These are phyloP conservation scores for Scutellaria baicalensis DNA, from an alignment of 257 asterid genomes.

Conservation along the genomic window DNA sequence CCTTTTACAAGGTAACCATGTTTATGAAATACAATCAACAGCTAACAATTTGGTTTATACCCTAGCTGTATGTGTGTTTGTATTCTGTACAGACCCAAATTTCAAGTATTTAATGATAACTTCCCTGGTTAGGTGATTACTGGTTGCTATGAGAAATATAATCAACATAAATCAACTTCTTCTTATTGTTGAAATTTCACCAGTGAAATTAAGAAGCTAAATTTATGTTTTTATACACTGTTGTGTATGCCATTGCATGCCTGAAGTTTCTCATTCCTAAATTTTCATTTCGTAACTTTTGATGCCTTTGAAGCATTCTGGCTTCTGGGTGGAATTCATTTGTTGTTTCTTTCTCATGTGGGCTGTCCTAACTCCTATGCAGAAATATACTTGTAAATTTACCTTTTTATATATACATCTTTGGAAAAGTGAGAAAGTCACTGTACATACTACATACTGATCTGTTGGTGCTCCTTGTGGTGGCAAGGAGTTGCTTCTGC, in stretches of 20 bases:
- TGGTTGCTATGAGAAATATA: constrained; percentile 3
- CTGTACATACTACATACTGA: background rate
- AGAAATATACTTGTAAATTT: background rate
- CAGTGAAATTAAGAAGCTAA: background rate
- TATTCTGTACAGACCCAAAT: background rate
- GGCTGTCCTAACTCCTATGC: background rate
- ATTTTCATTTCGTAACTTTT: background rate
- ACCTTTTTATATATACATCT: background rate
- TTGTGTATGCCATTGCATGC: constrained; percentile 2
- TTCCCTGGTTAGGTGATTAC: background rate
- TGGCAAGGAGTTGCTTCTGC: background rate
- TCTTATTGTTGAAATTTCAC: background rate
- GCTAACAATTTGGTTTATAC: constrained; percentile 6
- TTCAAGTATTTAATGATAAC: background rate
- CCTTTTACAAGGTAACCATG: constrained; percentile 81
- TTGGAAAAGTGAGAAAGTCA: constrained; percentile 12
- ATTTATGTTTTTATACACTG: background rate
- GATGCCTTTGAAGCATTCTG: background rate
- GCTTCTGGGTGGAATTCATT: background rate
- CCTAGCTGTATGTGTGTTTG: background rate
- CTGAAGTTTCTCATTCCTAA: background rate
- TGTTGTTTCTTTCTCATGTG: background rate
- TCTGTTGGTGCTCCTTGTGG: background rate
- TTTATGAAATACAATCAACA: constrained; percentile 10
- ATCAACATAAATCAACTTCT: background rate